Percentiles rank a stretch among this genome's conserved stretches.
These are phyloP conservation scores for Backusella psychrophila DNA, from an alignment of 192 early-diverging fungal genomes.

Conservation along the genomic window DNA sequence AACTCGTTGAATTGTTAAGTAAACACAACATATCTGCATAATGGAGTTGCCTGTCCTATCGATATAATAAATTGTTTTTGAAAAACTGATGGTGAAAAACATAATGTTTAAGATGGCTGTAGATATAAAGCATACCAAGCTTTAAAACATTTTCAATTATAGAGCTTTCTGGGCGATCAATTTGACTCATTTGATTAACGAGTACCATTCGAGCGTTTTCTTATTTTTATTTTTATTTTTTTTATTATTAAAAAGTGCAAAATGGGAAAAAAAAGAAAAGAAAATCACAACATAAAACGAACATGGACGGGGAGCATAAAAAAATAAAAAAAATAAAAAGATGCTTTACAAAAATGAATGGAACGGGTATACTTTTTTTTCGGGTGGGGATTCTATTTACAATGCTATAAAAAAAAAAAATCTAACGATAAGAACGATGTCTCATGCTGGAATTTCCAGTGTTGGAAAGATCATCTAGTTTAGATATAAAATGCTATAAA, in stretches of 20 bases:
- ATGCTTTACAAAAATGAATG: slow-evolving; percentile 6
- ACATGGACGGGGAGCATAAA: neutral
- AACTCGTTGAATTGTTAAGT: neutral
- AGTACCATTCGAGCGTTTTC: neutral
- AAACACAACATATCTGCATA: neutral
- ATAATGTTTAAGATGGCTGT: too few species aligned
- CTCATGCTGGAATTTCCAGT: neutral
- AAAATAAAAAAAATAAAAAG: neutral
- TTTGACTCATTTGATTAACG: neutral
- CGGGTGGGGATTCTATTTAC: neutral
- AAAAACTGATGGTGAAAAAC: too few species aligned
- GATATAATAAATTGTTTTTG: too few species aligned
- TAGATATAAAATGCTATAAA: neutral
- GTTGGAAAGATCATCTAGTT: neutral
- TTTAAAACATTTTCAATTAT: too few species aligned
- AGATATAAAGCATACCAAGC: too few species aligned
- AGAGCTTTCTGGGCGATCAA: too few species aligned
- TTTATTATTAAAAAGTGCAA: neutral
- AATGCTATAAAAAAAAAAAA: neutral
- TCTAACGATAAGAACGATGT: neutral
- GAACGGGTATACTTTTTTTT: neutral
- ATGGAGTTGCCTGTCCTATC: too few species aligned
- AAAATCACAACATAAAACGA: neutral
- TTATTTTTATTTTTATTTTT: neutral
- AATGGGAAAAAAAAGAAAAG: neutral